These are phyloP conservation scores for Trypanosoma platydactyli DNA, from an alignment of 208 protist species.

Conservation along the genomic window DNA sequence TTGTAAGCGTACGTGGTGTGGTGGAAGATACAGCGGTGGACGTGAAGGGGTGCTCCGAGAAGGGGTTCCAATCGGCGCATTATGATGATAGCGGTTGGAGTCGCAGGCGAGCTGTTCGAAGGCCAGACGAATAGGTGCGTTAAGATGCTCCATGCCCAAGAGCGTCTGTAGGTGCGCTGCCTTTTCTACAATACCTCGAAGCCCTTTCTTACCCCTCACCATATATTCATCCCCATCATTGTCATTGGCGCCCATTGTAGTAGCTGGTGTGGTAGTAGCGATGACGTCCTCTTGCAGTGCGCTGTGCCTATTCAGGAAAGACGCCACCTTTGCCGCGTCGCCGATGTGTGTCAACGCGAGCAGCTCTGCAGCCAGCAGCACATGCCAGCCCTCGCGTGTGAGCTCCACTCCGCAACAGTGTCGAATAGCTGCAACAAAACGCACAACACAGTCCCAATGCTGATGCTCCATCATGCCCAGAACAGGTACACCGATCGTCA, in stretches of 20 bases:
- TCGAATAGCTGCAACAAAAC: constrained; percentile 32
- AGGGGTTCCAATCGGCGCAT: constrained; percentile 5
- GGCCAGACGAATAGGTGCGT: constrained; percentile 61
- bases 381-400: constrained; percentile 24
- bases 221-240: not conserved
- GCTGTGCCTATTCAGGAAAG: constrained; percentile 20
- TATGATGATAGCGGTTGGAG: constrained; percentile 2
- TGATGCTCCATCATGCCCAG: constrained; percentile 64
- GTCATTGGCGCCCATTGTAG: not conserved
- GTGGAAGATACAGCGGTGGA: constrained; percentile 50
- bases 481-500: constrained; percentile 60
- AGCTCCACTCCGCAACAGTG: constrained; percentile 7
- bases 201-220: not conserved
- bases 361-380: constrained; percentile 18
- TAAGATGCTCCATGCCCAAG: constrained; percentile 53
- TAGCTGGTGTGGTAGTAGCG: too few relatives aligned
- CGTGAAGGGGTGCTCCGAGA: constrained; percentile 10
- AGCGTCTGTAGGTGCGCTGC: constrained; percentile 48
- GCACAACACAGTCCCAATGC: constrained; percentile 33
- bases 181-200: constrained; percentile 24
- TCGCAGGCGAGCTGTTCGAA: constrained; percentile 45
- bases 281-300: not conserved
- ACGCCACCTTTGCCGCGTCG: constrained; percentile 17
- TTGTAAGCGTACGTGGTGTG: constrained; percentile 39
- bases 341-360: constrained; percentile 19